Conservation (phyloP, 2,329 filamentous ascomycete species). For the Aspergillus aculeatinus region DNA sequence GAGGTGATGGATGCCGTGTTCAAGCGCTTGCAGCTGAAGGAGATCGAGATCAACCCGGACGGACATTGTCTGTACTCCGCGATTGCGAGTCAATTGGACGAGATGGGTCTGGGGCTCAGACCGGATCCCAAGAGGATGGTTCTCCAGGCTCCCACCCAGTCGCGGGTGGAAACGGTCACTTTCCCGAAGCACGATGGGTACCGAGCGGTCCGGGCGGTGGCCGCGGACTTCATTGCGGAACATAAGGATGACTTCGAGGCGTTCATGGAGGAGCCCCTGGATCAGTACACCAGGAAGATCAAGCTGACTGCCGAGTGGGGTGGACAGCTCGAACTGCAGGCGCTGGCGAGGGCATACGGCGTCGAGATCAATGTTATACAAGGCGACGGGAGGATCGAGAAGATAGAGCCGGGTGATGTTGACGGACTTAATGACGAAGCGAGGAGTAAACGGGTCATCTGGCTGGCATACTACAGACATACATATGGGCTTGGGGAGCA, state of each 20-base stretch:
- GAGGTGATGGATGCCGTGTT: conserved; percentile 69
- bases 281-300: conserved; percentile 72
- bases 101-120: conserved; percentile 42
- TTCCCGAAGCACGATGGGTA: conserved; percentile 54
- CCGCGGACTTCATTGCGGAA: conserved; percentile 72
- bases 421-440: conserved; percentile 41
- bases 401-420: conserved; percentile 59
- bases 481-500: conserved; percentile 94
- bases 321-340: conserved; percentile 84
- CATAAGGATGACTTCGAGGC: conserved; percentile 79
- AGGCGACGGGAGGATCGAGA: conserved; percentile 73
- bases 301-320: conserved; percentile 92
- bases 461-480: conserved; percentile 94
- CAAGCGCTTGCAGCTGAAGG: conserved; percentile 60
- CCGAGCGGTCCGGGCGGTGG: conserved; percentile 65
- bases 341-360: conserved; percentile 76
- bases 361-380: conserved; percentile 84
- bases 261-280: conserved; percentile 80
- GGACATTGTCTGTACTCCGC: conserved; percentile 95
- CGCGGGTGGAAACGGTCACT: conserved; percentile 33
- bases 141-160: conserved; percentile 31
- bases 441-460: conserved; percentile 62
- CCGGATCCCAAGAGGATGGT: conserved; percentile 39
- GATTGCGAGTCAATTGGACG: conserved; percentile 76
- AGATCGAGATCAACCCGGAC: conserved; percentile 81